Percentiles rank a stretch among this genome's conserved stretches.
Conservation (phyloP, 164 flowering plant genomes). For the Sedum album region DNA sequence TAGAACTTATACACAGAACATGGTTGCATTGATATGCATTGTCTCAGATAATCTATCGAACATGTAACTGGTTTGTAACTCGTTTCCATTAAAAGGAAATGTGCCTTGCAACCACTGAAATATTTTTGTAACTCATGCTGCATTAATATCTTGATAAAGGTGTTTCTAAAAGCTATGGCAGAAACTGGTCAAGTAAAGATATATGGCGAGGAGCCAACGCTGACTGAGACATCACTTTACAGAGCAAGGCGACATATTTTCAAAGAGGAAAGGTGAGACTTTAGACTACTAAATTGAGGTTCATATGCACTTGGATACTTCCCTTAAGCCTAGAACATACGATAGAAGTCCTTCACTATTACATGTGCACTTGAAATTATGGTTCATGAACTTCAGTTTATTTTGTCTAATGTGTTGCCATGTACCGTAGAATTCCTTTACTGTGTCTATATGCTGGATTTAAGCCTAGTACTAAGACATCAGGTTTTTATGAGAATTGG, state of each 20-base stretch:
- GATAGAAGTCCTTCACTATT: no score
- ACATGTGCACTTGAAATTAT: no score
- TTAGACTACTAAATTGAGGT: background rate
- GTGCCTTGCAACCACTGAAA: background rate
- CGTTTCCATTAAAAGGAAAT: background rate
- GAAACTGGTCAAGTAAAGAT: constrained; percentile 85
- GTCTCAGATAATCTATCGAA: no score
- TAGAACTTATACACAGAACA: no score
- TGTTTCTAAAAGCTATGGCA: constrained; percentile 94
- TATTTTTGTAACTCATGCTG: background rate
- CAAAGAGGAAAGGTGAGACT: constrained; percentile 77
- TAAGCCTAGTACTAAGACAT: background rate
- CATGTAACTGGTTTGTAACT: background rate
- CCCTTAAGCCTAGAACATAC: background rate
- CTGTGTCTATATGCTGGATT: no score
- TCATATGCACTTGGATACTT: background rate
- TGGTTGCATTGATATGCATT: no score
- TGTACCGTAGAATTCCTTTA: no score
- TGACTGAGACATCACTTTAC: constrained; percentile 72
- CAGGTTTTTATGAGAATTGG: background rate
- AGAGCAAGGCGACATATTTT: constrained; percentile 83
- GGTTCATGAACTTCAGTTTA: no score
- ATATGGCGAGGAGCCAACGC: constrained; percentile 85
- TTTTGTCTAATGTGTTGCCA: no score
- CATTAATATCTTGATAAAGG: constrained; percentile 32